phyloP scores from a whole-genome alignment of 1,139 yeast genomes.

The Scheffersomyces cryptocercus region DNA sequence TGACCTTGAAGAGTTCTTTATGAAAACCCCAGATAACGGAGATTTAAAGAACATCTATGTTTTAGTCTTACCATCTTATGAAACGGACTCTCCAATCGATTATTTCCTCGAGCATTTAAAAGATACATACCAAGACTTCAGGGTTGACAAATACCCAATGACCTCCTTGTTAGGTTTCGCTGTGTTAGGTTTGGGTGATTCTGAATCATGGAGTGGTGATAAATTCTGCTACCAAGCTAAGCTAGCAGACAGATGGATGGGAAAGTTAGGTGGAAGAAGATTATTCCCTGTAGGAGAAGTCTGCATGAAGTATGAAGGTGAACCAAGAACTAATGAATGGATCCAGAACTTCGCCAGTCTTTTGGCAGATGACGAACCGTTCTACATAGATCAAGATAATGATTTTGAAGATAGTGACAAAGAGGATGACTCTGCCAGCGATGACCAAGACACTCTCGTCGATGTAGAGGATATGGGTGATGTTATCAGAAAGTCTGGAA shows the following conservation, averaged over 20 bases:
- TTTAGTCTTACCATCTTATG: constrained; percentile 85
- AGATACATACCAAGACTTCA: constrained; percentile 82
- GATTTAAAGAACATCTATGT: constrained; percentile 57
- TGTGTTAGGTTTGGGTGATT: constrained; percentile 85
- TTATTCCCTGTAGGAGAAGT: constrained; percentile 83
- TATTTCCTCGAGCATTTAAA: constrained; percentile 77
- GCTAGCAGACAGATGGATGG: constrained; percentile 71
- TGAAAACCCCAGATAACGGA: constrained; percentile 54
- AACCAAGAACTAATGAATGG: constrained; percentile 66
- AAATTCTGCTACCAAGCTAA: constrained; percentile 87
- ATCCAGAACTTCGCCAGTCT: constrained; percentile 57
- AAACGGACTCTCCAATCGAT: constrained; percentile 89
- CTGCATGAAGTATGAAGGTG: constrained; percentile 76
- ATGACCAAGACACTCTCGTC: constrained; percentile 46
- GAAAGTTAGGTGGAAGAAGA: constrained; percentile 83
- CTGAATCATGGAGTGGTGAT: constrained; percentile 76
- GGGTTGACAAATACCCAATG: constrained; percentile 82
- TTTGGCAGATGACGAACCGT: constrained; percentile 67
- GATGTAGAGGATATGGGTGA: constrained; percentile 89
- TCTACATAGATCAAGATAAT: constrained; percentile 45
- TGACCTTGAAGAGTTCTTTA: constrained; percentile 81
- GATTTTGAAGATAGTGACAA: constrained; percentile 41
- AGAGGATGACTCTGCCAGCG: constrained; percentile 49
- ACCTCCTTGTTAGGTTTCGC: constrained; percentile 71
- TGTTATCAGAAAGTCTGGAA: constrained; percentile 44